Conservation (phyloP, 163 green algal species). For the Volvox carteri region DNA sequence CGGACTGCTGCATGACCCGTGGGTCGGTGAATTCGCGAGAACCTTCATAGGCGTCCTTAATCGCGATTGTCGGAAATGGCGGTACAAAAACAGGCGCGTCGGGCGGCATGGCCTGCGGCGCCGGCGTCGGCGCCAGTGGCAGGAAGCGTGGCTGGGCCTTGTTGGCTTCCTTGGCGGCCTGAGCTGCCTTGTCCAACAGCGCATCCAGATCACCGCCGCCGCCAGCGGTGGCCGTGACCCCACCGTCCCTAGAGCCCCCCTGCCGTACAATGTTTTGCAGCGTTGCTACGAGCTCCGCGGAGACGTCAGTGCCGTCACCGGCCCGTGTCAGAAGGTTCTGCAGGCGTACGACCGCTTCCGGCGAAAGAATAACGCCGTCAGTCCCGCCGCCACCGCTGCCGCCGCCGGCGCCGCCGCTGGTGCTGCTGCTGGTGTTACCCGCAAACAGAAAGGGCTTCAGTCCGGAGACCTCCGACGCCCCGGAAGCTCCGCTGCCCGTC, state of each 20-base stretch:
- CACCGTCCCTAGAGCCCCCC: background rate
- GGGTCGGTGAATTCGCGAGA: background rate
- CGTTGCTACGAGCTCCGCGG: conserved; percentile 21
- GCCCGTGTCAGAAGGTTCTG: conserved; percentile 18
- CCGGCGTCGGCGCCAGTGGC: no score
- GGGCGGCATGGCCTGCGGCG: background rate
- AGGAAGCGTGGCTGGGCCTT: background rate
- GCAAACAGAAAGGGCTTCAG: no score
- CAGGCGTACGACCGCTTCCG: background rate
- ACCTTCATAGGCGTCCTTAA: background rate
- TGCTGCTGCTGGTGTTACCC: background rate
- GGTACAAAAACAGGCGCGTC: background rate
- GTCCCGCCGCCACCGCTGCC: background rate
- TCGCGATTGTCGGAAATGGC: no score
- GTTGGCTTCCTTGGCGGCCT: background rate
- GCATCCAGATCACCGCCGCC: background rate
- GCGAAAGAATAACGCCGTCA: background rate
- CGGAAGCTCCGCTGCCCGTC: no score
- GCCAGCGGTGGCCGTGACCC: no score
- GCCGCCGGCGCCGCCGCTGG: no score
- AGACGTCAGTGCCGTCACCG: conserved; percentile 11
- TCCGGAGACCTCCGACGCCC: no score
- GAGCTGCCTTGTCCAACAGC: background rate
- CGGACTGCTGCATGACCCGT: conserved; percentile 14
- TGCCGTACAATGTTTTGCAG: conserved; percentile 49